Evolutionary conservation across 2,329 filamentous ascomycete species (phyloP).

Genomic region (Trichoderma atroviride): DNA sequence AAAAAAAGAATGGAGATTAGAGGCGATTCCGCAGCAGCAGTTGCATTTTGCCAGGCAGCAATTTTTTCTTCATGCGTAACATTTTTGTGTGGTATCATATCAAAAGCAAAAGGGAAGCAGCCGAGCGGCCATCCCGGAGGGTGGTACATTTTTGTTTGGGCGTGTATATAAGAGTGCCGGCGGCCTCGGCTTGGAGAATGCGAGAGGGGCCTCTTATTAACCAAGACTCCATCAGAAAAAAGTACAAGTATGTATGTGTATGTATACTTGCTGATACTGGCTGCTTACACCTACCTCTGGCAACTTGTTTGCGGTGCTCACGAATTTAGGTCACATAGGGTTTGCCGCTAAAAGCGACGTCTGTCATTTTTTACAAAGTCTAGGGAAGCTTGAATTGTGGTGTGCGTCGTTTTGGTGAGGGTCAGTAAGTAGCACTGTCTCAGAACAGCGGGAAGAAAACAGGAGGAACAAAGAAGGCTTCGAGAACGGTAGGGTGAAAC

Average conservation of each 20-base stretch:
- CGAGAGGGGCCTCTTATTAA: slow-evolving; percentile 13
- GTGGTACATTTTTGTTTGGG: slow-evolving; percentile 12
- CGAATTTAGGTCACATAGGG: slow-evolving; percentile 5
- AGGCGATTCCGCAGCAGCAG: background rate
- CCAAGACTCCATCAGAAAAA: slow-evolving; percentile 13
- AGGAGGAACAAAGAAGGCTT: slow-evolving; percentile 20
- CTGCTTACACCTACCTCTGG: slow-evolving; percentile 18
- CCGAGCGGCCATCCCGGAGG: slow-evolving; percentile 20
- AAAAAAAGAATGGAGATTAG: background rate
- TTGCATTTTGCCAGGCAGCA: slow-evolving; percentile 12
- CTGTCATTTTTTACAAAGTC: slow-evolving; percentile 20
- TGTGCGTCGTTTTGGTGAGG: background rate
- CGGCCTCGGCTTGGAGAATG: slow-evolving; percentile 11
- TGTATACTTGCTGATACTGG: slow-evolving; percentile 21
- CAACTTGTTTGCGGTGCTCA: slow-evolving; percentile 1
- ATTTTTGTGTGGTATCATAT: background rate
- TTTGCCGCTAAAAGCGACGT: slow-evolving; percentile 10
- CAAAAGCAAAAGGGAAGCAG: slow-evolving; percentile 12
- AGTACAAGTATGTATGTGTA: slow-evolving; percentile 15
- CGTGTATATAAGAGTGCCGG: slow-evolving; percentile 23
- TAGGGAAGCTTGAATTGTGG: slow-evolving; percentile 17
- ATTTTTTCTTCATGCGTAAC: background rate
- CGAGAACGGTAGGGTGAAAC: slow-evolving; percentile 20
- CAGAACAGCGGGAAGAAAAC: background rate
- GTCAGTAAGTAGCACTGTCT: background rate